A percentile compares a stretch with the other conserved stretches of the same genome.
These are phyloP conservation scores for Peniophora sp. DNA, from an alignment of 1,284 basidiomycete species.

Conservation along the genomic window DNA sequence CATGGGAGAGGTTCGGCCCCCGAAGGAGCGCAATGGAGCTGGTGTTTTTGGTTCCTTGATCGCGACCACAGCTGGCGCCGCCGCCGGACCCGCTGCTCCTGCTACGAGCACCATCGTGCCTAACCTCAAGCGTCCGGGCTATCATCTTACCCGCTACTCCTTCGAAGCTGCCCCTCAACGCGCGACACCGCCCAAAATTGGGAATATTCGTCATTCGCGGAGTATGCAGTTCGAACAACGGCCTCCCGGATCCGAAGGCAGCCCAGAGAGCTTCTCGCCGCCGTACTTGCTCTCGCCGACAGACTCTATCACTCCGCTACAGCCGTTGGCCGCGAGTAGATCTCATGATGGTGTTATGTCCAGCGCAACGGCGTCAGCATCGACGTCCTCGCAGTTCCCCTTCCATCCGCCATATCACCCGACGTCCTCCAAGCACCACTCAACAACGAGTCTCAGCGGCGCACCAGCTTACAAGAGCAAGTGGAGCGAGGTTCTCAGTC, in stretches of 20 bases:
- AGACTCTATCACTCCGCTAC: background rate
- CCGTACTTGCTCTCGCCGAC: background rate
- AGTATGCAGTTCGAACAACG: background rate
- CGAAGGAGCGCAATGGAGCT: slow-evolving; percentile 44
- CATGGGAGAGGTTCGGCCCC: slow-evolving; percentile 25
- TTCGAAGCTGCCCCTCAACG: background rate
- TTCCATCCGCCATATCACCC: slow-evolving; percentile 1
- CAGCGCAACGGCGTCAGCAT: background rate
- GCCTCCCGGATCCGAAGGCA: background rate
- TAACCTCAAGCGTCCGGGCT: slow-evolving; percentile 61
- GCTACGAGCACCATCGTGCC: slow-evolving; percentile 49
- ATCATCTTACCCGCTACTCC: slow-evolving; percentile 52
- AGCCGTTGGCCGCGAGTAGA: too few species aligned
- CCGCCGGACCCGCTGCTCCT: slow-evolving; percentile 49
- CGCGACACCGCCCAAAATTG: background rate
- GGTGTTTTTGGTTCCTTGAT: slow-evolving; percentile 73
- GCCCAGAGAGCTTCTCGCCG: background rate
- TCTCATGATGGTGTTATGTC: background rate
- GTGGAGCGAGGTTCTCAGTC: slow-evolving; percentile 26
- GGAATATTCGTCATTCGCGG: background rate
- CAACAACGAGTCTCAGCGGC: background rate
- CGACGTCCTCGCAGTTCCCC: background rate
- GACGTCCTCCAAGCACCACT: slow-evolving; percentile 2
- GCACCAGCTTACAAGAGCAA: slow-evolving; percentile 6
- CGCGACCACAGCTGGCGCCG: slow-evolving; percentile 60